Evolutionary conservation across 352 stramenopile genomes (phyloP).

Genomic region (Phytophthora nicotianae): DNA sequence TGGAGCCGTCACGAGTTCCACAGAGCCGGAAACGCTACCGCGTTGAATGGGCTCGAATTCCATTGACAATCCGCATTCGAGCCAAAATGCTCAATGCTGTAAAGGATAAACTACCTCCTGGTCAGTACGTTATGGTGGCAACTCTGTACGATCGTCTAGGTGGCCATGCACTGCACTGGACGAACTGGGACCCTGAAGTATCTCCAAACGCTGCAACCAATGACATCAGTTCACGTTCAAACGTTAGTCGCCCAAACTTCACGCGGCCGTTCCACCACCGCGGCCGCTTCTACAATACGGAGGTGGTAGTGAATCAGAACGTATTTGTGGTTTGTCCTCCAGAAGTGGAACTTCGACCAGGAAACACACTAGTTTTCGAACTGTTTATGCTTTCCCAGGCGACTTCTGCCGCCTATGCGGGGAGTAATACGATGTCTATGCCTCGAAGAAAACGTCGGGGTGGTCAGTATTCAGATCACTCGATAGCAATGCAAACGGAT

Average conservation of each 20-base stretch:
- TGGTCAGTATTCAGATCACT: conserved; percentile 23
- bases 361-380: conserved; percentile 62
- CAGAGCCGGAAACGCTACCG: conserved; percentile 58
- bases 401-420: conserved; percentile 8
- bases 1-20: conserved; percentile 45
- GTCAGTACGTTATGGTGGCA: conserved; percentile 81
- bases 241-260: conserved; percentile 46
- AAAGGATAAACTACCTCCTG: conserved; percentile 84
- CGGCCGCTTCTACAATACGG: conserved; percentile 87
- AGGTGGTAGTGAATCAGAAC: conserved; percentile 79
- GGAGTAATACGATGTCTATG: conserved; percentile 9
- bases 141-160: conserved; percentile 89
- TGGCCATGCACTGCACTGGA: conserved; percentile 81
- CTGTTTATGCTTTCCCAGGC: conserved; percentile 44
- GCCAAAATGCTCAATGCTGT: conserved; percentile 71
- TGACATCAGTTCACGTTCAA: conserved; percentile 6
- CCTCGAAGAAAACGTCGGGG: conserved; percentile 12
- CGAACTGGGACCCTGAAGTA: conserved; percentile 58
- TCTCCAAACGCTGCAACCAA: conserved; percentile 6
- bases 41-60: conserved; percentile 76
- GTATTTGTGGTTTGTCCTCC: conserved; percentile 82
- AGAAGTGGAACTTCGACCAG: conserved; percentile 57
- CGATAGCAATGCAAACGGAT: conserved; percentile 41
- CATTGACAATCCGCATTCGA: conserved; percentile 73
- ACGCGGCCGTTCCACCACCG: conserved; percentile 78